Evolutionary conservation across 768 basidiomycete genomes (phyloP), one percentile per base, ranked within the genome.

Genomic region (Mycena indigotica): DNA sequence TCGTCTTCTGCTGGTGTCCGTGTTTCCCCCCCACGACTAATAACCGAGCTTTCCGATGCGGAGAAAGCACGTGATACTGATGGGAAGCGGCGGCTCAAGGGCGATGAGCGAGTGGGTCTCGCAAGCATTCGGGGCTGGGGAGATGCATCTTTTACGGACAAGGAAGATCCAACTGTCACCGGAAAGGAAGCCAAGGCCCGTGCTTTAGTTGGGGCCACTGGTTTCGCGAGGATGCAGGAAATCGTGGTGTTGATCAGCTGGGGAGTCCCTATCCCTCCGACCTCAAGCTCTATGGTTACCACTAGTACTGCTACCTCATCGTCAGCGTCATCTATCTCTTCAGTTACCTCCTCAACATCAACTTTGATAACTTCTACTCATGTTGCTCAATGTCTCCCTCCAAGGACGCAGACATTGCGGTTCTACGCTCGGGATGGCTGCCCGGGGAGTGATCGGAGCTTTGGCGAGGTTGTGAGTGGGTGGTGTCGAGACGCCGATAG

Each of bases 81-180:
- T 28, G 73, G 75, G 5, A 60, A 64, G 30, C 66, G 77, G 0
- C 67, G 74, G 35, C 67, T 88, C 19, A 77, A 73, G 24, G 87
- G 83, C 8, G 84, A 86, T 60, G 87, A 89, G 68, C 76, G 75
- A 50, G 75, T 75, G 0, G 85, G 79, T 23, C 67, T 89, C 25
- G 62, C 62, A 23, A 82, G 80, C 58, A 61, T 88, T 3, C 72
- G 86, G 0, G 87, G 88, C 1, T 90, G 87, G 87, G 80, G 46
- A 24, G 46, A 48, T n/a, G 41, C 23, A 13, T 8, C 41, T 13
- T 38, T n/a, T 10, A 15, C 41, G 41, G 25, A 23, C 5, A 48
- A 48, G 19, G 46, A 28, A 70, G 30, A 69, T 16, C 32, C 23
- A 39, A 38, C 39, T 28, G 21, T 53, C 48, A 15, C 35, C 25